Evolutionary conservation across 805 yeast species (phyloP), one percentile per base, ranked within the genome.

Genomic region (Myxozyma melibiosi): DNA sequence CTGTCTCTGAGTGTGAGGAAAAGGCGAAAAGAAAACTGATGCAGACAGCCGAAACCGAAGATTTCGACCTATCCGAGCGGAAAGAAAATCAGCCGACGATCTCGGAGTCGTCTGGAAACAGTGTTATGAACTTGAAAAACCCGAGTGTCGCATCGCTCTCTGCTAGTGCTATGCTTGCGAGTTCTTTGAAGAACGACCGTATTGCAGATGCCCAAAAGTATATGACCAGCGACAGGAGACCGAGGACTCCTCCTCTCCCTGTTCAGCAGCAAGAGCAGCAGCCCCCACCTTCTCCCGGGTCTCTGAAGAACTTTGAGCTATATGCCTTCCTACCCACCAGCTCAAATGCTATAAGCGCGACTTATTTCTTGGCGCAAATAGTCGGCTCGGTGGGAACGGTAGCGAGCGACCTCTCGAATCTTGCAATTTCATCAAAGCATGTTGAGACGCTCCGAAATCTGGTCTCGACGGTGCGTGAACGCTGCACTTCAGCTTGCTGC

Each of bases 281-380:
- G 7, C 7, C 53, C 71, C 35, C 50, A 14, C 8, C 49, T 27
- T 39, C 62, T 13, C 53, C 53, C 11, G 38, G 34, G 4, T 25
- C 48, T 7, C 27, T 40, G 27, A 54, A 47, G 18, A 42, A 37
- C 6, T 61, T 33, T 24, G 55, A 61, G 25, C 33, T 53, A 18
- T 65, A 65, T 67, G 84, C 85, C 0, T 84, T 83, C 65, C 67
- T 85, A 22, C 91, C 92, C 2, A 84, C 85, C 0, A 75, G 76
- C 52, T 76, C 90, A 0, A 87, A 85, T 66, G 80, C 86, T 7
- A 72, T 87, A 24, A 77, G 88, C 44, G 76, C 86, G 2, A 68
- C 83, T 34, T 76, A 79, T 61, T 83, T 80, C 64, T 68, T 82
- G 37, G 77, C 83, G 0, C 70, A 71, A 27, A 71, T 84, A 14